These are phyloP conservation scores for Cetraspora pellucida DNA, from an alignment of 192 early-diverging fungal genomes.

Conservation along the genomic window DNA sequence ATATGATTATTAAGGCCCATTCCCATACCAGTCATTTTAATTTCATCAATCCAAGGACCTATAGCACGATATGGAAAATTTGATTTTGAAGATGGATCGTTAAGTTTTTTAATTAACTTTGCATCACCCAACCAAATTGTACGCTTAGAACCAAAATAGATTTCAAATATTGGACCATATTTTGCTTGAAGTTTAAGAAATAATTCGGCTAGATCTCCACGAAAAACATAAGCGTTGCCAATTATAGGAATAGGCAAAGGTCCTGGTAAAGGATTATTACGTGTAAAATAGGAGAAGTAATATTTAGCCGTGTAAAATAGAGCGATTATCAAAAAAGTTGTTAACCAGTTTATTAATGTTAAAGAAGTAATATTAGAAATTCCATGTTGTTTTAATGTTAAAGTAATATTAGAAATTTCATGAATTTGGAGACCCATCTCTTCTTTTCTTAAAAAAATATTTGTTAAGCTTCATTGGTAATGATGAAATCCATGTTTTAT, in stretches of 20 bases:
- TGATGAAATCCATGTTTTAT: too few species aligned
- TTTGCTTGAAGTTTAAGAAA: background rate
- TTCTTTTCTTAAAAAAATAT: too few species aligned
- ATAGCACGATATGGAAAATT: background rate
- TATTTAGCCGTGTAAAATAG: background rate
- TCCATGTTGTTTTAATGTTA: too few species aligned
- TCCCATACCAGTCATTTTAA: background rate
- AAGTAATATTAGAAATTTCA: too few species aligned
- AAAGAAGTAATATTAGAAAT: too few species aligned
- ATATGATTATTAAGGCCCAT: background rate
- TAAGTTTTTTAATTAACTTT: background rate
- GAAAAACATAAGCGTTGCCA: background rate
- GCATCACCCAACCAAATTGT: background rate
- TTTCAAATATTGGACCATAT: background rate
- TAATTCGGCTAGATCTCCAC: background rate
- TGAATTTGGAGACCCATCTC: too few species aligned
- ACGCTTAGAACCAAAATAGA: background rate
- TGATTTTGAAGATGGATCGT: background rate
- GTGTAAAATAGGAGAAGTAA: background rate
- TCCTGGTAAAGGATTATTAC: constrained; percentile 8
- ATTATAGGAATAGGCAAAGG: background rate
- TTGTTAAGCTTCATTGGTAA: too few species aligned
- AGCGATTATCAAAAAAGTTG: background rate
- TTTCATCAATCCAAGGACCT: background rate
- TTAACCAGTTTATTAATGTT: too few species aligned